These are phyloP conservation scores for Leptographium flavum DNA, from an alignment of 2,329 filamentous ascomycete genomes.

Conservation along the genomic window DNA sequence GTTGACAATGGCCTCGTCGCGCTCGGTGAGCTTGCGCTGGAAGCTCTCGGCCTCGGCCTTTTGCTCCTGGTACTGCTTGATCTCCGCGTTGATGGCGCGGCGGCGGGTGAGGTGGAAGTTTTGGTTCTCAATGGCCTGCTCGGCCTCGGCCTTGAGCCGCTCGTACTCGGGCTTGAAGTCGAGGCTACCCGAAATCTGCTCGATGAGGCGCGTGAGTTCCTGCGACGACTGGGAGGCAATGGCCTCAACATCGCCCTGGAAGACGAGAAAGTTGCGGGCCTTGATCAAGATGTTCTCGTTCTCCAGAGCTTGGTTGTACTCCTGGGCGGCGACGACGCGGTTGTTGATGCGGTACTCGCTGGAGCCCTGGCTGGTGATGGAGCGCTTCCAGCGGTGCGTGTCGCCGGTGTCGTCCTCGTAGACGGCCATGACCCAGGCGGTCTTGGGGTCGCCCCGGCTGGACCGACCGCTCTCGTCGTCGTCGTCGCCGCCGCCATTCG, in stretches of 20 bases:
- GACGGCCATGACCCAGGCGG: conserved; percentile 97
- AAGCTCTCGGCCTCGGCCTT: conserved; percentile 93
- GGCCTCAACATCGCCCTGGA: conserved; percentile 94
- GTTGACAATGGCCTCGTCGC: conserved; percentile 79
- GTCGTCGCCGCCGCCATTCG: conserved; percentile 48
- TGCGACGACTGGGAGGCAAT: conserved; percentile 92
- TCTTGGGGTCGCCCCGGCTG: conserved; percentile 74
- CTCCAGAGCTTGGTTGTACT: conserved; percentile 89
- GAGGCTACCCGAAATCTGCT: conserved; percentile 92
- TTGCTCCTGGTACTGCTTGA: conserved; percentile 94
- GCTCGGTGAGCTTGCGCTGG: conserved; percentile 77
- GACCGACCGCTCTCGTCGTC: conserved; percentile 48
- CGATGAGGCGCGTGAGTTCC: conserved; percentile 83
- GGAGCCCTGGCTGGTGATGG: conserved; percentile 73
- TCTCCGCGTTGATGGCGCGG: conserved; percentile 90
- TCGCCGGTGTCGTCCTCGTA: conserved; percentile 96
- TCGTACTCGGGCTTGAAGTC: conserved; percentile 95
- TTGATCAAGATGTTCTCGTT: conserved; percentile 95
- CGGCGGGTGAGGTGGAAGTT: conserved; percentile 78
- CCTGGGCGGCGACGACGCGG: conserved; percentile 68
- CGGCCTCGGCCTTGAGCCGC: conserved; percentile 68
- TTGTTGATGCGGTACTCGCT: conserved; percentile 98
- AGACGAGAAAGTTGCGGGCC: conserved; percentile 93
- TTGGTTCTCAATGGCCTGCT: conserved; percentile 78
- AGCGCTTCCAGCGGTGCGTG: conserved; percentile 90